Conservation (phyloP, 768 basidiomycete species). For the Tulasnella sp. region DNA sequence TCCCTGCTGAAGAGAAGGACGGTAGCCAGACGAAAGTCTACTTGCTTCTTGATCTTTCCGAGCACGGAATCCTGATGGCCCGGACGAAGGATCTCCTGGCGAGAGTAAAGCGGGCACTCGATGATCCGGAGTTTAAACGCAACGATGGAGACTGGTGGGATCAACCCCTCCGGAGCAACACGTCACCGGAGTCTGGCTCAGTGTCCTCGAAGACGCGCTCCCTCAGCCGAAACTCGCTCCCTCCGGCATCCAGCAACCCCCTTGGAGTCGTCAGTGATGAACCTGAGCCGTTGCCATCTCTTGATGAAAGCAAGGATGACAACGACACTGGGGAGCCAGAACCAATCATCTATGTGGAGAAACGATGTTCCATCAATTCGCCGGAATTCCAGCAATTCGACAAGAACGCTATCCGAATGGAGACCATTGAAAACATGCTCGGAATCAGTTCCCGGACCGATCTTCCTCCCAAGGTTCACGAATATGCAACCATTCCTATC, state of each 20-base stretch:
- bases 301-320: slow-evolving; percentile 1
- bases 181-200: not conserved
- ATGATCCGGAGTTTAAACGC: slow-evolving; percentile 14
- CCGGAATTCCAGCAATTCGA: slow-evolving; percentile 76
- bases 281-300: slow-evolving; percentile 11
- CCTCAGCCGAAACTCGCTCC: not conserved
- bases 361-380: slow-evolving; percentile 32
- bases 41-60: slow-evolving; percentile 70
- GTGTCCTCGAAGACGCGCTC: not conserved
- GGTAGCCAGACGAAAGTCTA: slow-evolving; percentile 58
- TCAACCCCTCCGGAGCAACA: slow-evolving; percentile 11
- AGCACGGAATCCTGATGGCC: slow-evolving; percentile 72
- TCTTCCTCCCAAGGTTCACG: slow-evolving; percentile 76
- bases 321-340: not conserved
- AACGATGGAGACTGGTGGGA: slow-evolving; percentile 9
- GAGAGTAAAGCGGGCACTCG: slow-evolving; percentile 46
- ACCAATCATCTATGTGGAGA: slow-evolving; percentile 15
- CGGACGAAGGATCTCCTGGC: slow-evolving; percentile 62
- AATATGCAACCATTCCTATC: slow-evolving; percentile 71
- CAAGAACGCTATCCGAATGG: slow-evolving; percentile 79
- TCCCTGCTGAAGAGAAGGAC: slow-evolving; percentile 20
- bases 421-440: slow-evolving; percentile 68
- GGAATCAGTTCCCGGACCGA: slow-evolving; percentile 79
- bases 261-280: not conserved
- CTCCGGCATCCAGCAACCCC: not conserved